phyloP scores from a whole-genome alignment of 169 alveolate species.

The Hepatocystis sp. region DNA sequence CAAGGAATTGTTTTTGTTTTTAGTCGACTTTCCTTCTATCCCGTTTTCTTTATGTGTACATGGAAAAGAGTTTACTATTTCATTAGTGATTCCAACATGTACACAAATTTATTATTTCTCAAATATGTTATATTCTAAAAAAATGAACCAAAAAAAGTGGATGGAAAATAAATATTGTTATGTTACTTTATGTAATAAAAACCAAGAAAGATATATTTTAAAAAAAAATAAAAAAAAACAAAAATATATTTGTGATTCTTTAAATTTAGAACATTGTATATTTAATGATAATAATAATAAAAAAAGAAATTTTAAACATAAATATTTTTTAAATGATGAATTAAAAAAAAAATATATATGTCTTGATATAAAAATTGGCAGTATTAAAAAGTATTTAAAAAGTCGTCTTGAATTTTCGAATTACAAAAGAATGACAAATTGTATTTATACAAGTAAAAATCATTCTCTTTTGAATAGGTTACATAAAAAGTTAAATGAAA shows the following conservation, averaged over 20 bases:
- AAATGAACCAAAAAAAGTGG: background rate
- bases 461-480: too few relatives aligned
- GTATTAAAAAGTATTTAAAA: slow-evolving; percentile 3
- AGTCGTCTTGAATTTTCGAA: slow-evolving; percentile 17
- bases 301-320: slow-evolving; percentile 27
- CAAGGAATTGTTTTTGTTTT: slow-evolving; percentile 42
- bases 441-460: too few relatives aligned
- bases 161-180: background rate
- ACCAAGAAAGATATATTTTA: slow-evolving; percentile 1
- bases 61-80: slow-evolving; percentile 56
- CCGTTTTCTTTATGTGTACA: slow-evolving; percentile 69
- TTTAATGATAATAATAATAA: slow-evolving; percentile 7
- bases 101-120: slow-evolving; percentile 68
- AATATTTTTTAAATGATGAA: slow-evolving; percentile 16
- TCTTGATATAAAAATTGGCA: slow-evolving; percentile 31
- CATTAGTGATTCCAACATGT: slow-evolving; percentile 26
- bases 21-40: slow-evolving; percentile 37
- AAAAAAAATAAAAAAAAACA: slow-evolving; percentile 32
- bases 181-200: slow-evolving; percentile 17
- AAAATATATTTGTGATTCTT: slow-evolving; percentile 45
- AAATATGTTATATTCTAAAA: slow-evolving; percentile 26
- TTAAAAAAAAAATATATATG: slow-evolving; percentile 43
- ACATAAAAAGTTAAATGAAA: too few relatives aligned
- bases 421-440: slow-evolving; percentile 7
- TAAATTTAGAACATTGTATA: too few relatives aligned